Base-by-base conservation (phyloP, 1,284 basidiomycete species). In the Farysia itapuensis region DNA sequence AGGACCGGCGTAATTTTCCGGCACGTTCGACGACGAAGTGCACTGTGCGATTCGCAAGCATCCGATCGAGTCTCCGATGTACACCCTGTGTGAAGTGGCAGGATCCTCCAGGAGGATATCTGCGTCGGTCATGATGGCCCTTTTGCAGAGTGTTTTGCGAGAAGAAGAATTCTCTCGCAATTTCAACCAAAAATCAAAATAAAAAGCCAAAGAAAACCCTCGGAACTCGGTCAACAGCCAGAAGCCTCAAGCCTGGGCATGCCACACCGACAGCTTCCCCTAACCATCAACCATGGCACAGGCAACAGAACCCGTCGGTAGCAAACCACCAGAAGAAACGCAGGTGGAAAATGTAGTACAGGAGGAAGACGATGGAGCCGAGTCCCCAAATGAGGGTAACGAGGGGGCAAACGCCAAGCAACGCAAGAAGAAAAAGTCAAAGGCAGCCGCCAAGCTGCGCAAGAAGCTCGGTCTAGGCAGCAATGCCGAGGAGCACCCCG, bases 341-440 rank as follows among this genome's bases (percentile, higher is more conserved):
- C n/a, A n/a, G n/a, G n/a, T n/a, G n/a, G n/a, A n/a, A n/a, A n/a
- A n/a, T n/a, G n/a, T n/a, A n/a, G n/a, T n/a, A n/a, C n/a, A 33
- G 4, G 39, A 35, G 1, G 34, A 32, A 7, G 54, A 51, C 12
- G 54, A 47, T 22, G 41, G 50, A 2, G 46, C 33, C 1, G 54
- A 41, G n/a, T 38, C 39, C 8, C 53, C 39, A 4, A 44, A 35
- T 14, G n/a, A n/a, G n/a, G n/a, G n/a, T n/a, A n/a, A n/a, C n/a
- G n/a, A 34, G 22, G 45, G 44, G 12, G 13, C 35, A 5, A 64
- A 37, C 21, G 30, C 65, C 7, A 70, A 68, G 35, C 64, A 69
- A 37, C 43, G 48, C 15, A 64, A 67, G 35, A 69, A 69, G 56
- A 69, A 71, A 28, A 69, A 67, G 48, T 60, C 50, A 34, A 70